Base-by-base conservation (phyloP, 2,329 filamentous ascomycete genomes). In the Fragosphaeria purpurea region DNA sequence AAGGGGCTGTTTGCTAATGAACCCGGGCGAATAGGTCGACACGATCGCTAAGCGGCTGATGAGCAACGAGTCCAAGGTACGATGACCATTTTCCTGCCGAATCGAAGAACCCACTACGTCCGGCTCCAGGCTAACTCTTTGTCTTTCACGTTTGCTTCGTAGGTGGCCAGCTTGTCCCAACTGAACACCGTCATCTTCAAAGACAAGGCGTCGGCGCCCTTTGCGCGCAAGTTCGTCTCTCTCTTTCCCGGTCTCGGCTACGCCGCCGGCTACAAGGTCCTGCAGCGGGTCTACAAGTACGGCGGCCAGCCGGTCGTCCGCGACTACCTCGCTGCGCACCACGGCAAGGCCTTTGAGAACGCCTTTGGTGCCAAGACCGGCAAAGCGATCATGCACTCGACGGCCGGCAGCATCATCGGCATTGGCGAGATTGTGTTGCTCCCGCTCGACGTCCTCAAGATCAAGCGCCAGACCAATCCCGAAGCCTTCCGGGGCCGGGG, bases 401-500 rank as follows among this genome's bases (percentile, higher is more conserved):
- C 88, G 47, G 93, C 93, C 56, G 93, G 93, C 74, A 91, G 87
- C 72, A 65, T 98, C 63, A 94, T 98, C 63, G 93, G 93, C 62
- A 95, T 98, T 61, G 93, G 93, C 64, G 93, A 98, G 74, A 95
- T 98, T 58, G 80, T 98, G 53, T 80, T 98, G 34, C 80, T 98
- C 41, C 93, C 93, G 41, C 81, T 98, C 54, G 93, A 98, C 61
- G 91, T 98, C 40, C 80, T 98, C 56, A 98, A 98, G 80, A 98
- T 98, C 75, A 98, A 98, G 80, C 84, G 93, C 62, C 93, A 98
- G 75, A 98, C 93, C 59, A 98, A 98, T 76, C 93, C 93, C 41
- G 93, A 97, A 65, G 90, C 93, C 38, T 98, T 98, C 82, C 82
- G 89, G 59, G 91, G 91, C 60, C 86, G 93, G 62, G 93, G 93